Base-by-base conservation (phyloP, 2,329 filamentous ascomycete genomes). In the Pseudonectria foliicola region DNA sequence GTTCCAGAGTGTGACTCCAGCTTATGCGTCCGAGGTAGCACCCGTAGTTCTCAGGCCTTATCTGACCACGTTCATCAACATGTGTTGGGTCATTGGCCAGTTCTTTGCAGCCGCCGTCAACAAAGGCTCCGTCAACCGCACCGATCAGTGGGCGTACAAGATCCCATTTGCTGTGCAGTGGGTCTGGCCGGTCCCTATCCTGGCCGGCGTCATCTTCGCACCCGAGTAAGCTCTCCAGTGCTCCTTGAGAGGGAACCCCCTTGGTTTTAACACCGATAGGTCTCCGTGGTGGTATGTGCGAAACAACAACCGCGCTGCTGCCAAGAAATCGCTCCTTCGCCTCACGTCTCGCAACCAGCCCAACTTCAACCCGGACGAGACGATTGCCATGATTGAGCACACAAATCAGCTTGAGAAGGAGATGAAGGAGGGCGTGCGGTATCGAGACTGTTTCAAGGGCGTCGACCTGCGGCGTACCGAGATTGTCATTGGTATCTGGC, bases 41-140 rank as follows among this genome's bases (percentile, higher is more conserved):
- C 66, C 66, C n/a, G 52, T 62, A 29, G 64, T 64, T 2, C 62
- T 76, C 3, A 60, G 72, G 4, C 64, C 67, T 0, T 73, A 73
- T 29, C 59, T 77, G 3, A 75, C 71, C 0, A 70, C 67, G 0
- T 74, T 70, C 34, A 69, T 71, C 48, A 77, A 76, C 42, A 63
- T 75, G 53, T 75, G 71, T 43, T 76, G 71, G 67, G 68, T 72
- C 3, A 68, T 75, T 31, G 73, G 73, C 1, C 71, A 76, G 40
- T 63, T 77, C 43, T 61, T 72, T 29, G 63, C 64, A 1, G 63
- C 66, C 1, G 68, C 64, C 0, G 67, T 74, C 10, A 63, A 69
- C 40, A 62, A 63, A 25, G 61, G 55, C 5, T 62, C 70, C 4
- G 50, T 66, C 7, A 40, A 49, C 14, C 53, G 60, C 2, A 42